These are phyloP conservation scores for Grosmannia serpens DNA, from an alignment of 2,329 filamentous ascomycete genomes.

Conservation along the genomic window DNA sequence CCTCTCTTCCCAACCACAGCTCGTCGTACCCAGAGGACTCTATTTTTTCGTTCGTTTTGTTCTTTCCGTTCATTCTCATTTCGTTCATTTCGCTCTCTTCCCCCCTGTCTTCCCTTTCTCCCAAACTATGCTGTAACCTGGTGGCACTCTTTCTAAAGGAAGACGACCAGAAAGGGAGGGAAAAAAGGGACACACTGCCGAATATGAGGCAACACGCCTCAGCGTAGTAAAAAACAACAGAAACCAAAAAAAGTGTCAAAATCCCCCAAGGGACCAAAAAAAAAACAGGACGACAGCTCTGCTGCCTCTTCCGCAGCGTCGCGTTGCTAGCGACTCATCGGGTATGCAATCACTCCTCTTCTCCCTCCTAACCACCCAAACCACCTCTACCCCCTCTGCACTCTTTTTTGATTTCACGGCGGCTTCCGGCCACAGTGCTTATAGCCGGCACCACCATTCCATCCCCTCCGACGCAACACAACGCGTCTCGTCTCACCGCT, in stretches of 20 bases:
- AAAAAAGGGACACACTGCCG: neutral
- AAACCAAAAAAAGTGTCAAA: neutral
- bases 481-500: neutral
- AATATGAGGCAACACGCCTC: slow-evolving; percentile 2
- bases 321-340: neutral
- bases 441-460: neutral
- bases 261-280: neutral
- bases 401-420: neutral
- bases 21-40: neutral
- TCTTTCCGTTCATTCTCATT: neutral
- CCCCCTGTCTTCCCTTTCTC: neutral
- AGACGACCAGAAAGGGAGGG: neutral
- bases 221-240: neutral
- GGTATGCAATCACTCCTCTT: slow-evolving; percentile 1
- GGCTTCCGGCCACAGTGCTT: neutral
- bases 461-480: neutral
- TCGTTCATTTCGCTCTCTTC: neutral
- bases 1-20: neutral
- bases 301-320: neutral
- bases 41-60: neutral
- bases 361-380: neutral
- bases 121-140: neutral
- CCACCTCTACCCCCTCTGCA: neutral
- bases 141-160: neutral
- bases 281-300: neutral